Base-by-base conservation (phyloP, 1,284 basidiomycete genomes). In the Agaricales sp. region DNA sequence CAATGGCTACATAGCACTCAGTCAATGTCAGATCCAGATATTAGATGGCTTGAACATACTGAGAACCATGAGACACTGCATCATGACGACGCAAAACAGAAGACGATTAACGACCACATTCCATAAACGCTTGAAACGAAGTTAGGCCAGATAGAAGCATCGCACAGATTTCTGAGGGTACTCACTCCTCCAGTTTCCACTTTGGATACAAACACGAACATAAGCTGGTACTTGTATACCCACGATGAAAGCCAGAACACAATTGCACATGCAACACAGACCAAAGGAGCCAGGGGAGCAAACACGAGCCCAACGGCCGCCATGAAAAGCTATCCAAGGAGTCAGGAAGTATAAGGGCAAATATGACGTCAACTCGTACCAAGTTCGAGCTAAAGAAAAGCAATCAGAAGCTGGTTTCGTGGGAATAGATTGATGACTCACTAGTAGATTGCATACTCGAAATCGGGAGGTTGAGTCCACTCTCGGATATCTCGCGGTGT, bases 401-500 rank as follows among this genome's bases (percentile, higher is more conserved):
- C 12, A 37, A 38, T 60, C 46, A 61, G 53, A 23, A 8, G 16
- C 6, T 16, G 46, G 6, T 49, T 47, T 11, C 13, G 20, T 2
- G 45, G 43, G 20, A 4, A 21, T 30, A 19, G 43, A 20, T 47
- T 44, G 43, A 44, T 37, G 46, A 74, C 84, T 64, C 55, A 89
- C 84, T 88, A 93, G 66, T 92, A 92, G 51, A 94, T 78, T 11
- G 89, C 78, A 67, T 88, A 98, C 59, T 94, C 84, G 62, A 98
- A 98, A 37, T 86, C 82, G 3, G 90, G 90, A 14, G 95, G 95
- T 62, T 94, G 88, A 3, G 95, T 97, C 84, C 90, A 94, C 59
- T 97, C 93, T 48, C 92, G 78, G 51, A 98, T 92, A 60, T 97
- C 93, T 57, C 96, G 81, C 43, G 94, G 95, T 0, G 96, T 99